Evolutionary conservation across 805 yeast genomes (phyloP).

Genomic region (Priceomyces medius): DNA sequence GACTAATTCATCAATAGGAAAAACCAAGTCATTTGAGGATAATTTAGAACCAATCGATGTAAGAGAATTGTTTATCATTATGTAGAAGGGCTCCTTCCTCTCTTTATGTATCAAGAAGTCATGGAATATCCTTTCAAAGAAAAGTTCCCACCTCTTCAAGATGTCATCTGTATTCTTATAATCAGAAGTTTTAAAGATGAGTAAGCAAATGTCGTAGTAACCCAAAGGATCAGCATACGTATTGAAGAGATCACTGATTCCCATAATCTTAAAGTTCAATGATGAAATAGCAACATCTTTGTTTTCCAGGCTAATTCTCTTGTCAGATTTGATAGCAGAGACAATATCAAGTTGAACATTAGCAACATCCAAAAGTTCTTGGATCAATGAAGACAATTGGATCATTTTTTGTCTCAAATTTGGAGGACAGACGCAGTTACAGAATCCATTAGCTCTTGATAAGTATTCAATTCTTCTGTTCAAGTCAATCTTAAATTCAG

Average conservation of each 20-base stretch:
- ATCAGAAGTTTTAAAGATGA: constrained; percentile 80
- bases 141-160: constrained; percentile 72
- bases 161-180: constrained; percentile 83
- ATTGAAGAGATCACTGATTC: constrained; percentile 79
- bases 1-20: constrained; percentile 72
- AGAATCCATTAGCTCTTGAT: constrained; percentile 90
- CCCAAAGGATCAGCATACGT: constrained; percentile 85
- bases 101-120: constrained; percentile 23
- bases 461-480: constrained; percentile 80
- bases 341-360: constrained; percentile 73
- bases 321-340: constrained; percentile 49
- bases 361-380: constrained; percentile 83
- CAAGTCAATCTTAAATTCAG: constrained; percentile 67
- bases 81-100: constrained; percentile 36
- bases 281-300: constrained; percentile 50
- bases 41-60: constrained; percentile 60
- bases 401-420: constrained; percentile 73
- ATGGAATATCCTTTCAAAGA: constrained; percentile 52
- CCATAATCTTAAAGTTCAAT: constrained; percentile 63
- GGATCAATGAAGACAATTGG: constrained; percentile 64
- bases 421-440: constrained; percentile 81
- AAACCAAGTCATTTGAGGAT: constrained; percentile 68
- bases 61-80: constrained; percentile 38
- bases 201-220: constrained; percentile 76
- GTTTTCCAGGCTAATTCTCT: constrained; percentile 47